Base-by-base conservation (phyloP, 2,329 filamentous ascomycete genomes). In the Diaporthe eres region DNA sequence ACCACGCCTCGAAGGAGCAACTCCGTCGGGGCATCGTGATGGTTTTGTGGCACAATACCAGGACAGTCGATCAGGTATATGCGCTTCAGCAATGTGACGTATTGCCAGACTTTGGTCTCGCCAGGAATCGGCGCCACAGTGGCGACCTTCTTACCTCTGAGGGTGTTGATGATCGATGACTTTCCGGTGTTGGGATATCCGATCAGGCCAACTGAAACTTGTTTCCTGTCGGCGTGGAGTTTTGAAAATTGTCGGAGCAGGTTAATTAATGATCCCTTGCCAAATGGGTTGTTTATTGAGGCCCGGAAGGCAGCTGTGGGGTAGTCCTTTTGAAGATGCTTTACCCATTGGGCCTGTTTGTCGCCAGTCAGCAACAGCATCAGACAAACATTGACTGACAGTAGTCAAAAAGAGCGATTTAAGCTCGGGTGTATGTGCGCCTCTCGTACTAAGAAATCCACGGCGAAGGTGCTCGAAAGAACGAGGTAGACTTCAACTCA, bases 371-470 rank as follows among this genome's bases (percentile, higher is more conserved):
- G 58, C 74, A 61, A 49, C 51, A 57, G 74, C 10, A 22, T 22
- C 42, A 39, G 42, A 19, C 39, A 77, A 81, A 79, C 63, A 79
- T 71, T 79, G 77, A 68, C 47, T 76, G 34, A 72, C 53, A 74
- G 78, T 39, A 19, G 3, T 19, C 28, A 82, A 81, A 37, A 39
- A 17, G n/a, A 61, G 60, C 61, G 34, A 28, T 37, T 71, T 15
- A 42, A 28, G 70, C 68, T 73, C 49, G 49, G 7, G 13, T 25
- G 57, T 76, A 86, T 89, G 87, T 99, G 91, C 96, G 96, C 94
- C 93, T 94, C 94, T 60, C 94, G 95, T 94, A 98, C 97, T 99
- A 99, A 98, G 97, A 98, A 94, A 89, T 90, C 90, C 91, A 91
- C 94, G 86, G 86, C 86, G 87, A 85, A 87, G 31, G 89, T 89